These are phyloP conservation scores for Melanogaster broomeanus DNA, from an alignment of 768 basidiomycete genomes.

Conservation along the genomic window DNA sequence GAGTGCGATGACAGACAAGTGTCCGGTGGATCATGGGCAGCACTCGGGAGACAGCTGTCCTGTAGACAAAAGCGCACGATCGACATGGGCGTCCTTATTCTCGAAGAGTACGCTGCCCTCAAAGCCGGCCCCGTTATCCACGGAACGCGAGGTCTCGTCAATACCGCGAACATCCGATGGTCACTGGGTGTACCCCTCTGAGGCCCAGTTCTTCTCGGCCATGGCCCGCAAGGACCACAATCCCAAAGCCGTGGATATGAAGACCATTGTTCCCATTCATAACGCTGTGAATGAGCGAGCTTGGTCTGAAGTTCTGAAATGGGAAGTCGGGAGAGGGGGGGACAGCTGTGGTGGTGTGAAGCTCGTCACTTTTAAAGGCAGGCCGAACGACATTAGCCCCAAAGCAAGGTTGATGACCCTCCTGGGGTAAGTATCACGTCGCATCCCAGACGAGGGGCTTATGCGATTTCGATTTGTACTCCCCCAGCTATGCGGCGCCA, in stretches of 20 bases:
- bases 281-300: conserved; percentile 98
- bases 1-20: conserved; percentile 35
- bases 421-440: conserved; percentile 66
- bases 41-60: conserved; percentile 51
- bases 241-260: conserved; percentile 88
- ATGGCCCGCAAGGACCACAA: conserved; percentile 94
- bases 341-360: conserved; percentile 79
- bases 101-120: conserved; percentile 10
- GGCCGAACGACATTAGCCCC: conserved; percentile 75
- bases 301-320: conserved; percentile 79
- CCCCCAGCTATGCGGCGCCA: conserved; percentile 80
- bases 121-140: conserved; percentile 48
- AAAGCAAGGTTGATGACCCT: conserved; percentile 82
- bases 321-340: conserved; percentile 82
- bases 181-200: conserved; percentile 98
- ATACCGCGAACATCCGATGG: conserved; percentile 74
- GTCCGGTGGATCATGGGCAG: conserved; percentile 50
- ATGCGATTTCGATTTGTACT: background rate
- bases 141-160: conserved; percentile 79
- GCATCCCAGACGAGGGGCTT: background rate
- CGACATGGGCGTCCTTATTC: conserved; percentile 42
- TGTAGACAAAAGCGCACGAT: conserved; percentile 58
- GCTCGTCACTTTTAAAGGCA: conserved; percentile 90
- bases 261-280: conserved; percentile 94
- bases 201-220: conserved; percentile 97